Evolutionary conservation across 257 asterid species (phyloP), one percentile per base, ranked within the genome.

Genomic region (Capsicum baccatum): DNA sequence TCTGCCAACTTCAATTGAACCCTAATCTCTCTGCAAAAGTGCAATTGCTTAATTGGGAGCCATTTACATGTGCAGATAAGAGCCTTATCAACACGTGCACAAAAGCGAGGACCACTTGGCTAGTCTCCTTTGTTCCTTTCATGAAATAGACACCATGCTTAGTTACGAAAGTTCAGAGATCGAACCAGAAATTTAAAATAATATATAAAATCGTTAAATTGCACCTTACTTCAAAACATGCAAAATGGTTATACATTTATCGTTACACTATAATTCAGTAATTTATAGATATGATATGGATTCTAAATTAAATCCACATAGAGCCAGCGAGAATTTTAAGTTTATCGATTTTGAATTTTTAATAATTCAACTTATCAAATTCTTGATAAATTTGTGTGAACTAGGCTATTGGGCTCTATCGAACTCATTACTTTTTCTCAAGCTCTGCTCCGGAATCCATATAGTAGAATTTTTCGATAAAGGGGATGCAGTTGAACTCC

Each of bases 11-110:
- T 39, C 42, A 0, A 52, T 15, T 26, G 63, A 9, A 26, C 48
- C 12, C 26, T 4, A 76, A 52, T 26, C 42, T 50, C 60, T 50
- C 63, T 76, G 81, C 63, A 57, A 68, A 84, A 17, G 80, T 64
- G 39, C 80, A 80, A 14, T 81, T 85, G 57, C 70, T 13, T 39
- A 39, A 68, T 76, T 64, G 80, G 78, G 26, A 78, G 86, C 35
- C 85, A 59, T 83, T 86, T 87, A 84, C 78, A 83, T 89, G 74
- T 83, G 80, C 80, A 80, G 87, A 89, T 89, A 91, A 90, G 58
- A 50, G 84, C 73, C 86, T 84, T 88, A 86, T 84, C 88, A 84
- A 73, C 85, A 87, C 83, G 83, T 85, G 82, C 83, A 47, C 37
- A 9, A 79, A 66, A 50, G 21, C n/a, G n/a, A 73, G 2, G 8